phyloP scores from a whole-genome alignment of 306 rosid genomes.

The Styphnolobium japonicum region DNA sequence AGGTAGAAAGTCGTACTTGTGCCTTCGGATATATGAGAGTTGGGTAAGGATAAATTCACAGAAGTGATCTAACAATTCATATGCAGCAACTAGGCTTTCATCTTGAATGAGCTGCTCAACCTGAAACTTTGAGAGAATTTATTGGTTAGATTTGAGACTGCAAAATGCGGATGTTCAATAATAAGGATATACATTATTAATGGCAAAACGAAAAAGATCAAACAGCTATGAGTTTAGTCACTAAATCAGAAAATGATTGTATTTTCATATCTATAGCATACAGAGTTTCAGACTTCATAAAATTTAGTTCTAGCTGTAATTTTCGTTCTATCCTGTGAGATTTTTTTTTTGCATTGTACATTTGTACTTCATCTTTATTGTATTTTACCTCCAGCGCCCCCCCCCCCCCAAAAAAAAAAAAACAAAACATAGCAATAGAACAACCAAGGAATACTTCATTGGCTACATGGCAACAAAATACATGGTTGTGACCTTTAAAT shows the following conservation, averaged over 20 bases:
- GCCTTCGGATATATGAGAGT: slow-evolving; percentile 60
- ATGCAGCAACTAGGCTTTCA: slow-evolving; percentile 42
- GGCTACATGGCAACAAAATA: not conserved
- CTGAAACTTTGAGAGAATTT: slow-evolving; percentile 30
- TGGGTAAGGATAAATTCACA: slow-evolving; percentile 57
- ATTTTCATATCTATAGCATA: not conserved
- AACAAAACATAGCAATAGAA: no score
- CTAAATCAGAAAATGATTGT: not conserved
- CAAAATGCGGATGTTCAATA: not conserved
- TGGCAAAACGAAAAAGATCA: not conserved
- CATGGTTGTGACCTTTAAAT: not conserved
- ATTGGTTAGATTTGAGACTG: not conserved
- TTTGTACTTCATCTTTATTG: not conserved
- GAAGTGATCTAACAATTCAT: slow-evolving; percentile 60
- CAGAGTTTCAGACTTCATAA: not conserved
- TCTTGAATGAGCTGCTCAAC: slow-evolving; percentile 63
- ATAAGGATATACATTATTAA: no score
- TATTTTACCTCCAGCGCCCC: not conserved
- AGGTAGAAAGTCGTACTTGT: slow-evolving; percentile 45
- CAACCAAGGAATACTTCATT: not conserved
- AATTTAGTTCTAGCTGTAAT: not conserved
- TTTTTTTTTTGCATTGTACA: no score
- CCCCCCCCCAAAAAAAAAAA: no score
- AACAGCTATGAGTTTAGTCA: not conserved
- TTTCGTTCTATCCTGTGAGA: not conserved